A percentile compares a stretch with the other conserved stretches of the same genome.
These are phyloP conservation scores for Suillus alpinus DNA, from an alignment of 768 basidiomycete genomes.

Conservation along the genomic window DNA sequence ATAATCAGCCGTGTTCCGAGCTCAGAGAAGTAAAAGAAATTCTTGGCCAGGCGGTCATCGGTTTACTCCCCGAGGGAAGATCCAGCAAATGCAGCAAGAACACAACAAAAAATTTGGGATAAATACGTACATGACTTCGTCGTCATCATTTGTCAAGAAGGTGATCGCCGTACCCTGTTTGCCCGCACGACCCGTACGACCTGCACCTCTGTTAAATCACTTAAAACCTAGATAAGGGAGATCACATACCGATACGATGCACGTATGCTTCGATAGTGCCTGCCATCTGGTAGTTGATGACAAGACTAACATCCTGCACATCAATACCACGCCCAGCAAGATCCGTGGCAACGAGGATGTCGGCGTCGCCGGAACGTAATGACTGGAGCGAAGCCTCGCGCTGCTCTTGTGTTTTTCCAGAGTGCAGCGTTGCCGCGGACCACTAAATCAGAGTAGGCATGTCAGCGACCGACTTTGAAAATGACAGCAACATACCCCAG, in stretches of 20 bases:
- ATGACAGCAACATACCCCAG: slow-evolving; percentile 58
- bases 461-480: neutral
- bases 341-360: slow-evolving; percentile 95
- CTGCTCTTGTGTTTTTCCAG: slow-evolving; percentile 97
- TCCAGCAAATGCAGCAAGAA: neutral
- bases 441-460: slow-evolving; percentile 49
- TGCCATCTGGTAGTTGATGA: slow-evolving; percentile 98
- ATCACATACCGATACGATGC: slow-evolving; percentile 85
- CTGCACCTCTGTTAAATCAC: slow-evolving; percentile 36
- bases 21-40: neutral
- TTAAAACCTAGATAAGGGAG: neutral
- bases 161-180: slow-evolving; percentile 93
- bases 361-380: slow-evolving; percentile 79
- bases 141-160: slow-evolving; percentile 93
- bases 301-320: slow-evolving; percentile 92
- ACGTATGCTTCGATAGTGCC: slow-evolving; percentile 96
- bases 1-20: slow-evolving; percentile 2
- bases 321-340: slow-evolving; percentile 98
- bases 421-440: slow-evolving; percentile 89
- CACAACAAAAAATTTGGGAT: slow-evolving; percentile 2
- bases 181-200: slow-evolving; percentile 96
- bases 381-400: slow-evolving; percentile 89
- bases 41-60: neutral
- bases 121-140: slow-evolving; percentile 86
- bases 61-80: slow-evolving; percentile 4